These are phyloP conservation scores for Euphorbia peplus DNA, from an alignment of 345 rosid species.

Conservation along the genomic window DNA sequence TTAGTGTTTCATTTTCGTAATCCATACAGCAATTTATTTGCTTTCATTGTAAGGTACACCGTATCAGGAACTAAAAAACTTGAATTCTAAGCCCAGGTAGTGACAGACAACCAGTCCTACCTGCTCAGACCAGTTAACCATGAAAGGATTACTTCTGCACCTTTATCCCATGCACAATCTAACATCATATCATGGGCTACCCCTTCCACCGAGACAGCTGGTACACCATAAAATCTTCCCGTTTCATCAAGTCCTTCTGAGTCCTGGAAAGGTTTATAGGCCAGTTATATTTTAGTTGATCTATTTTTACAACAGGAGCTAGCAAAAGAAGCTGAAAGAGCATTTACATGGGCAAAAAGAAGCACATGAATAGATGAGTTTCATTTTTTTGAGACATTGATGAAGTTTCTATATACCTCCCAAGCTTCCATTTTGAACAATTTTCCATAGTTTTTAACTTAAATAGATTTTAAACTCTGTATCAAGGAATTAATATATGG, in stretches of 20 bases:
- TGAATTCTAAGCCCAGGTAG: not conserved
- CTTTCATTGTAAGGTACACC: not conserved
- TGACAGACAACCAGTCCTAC: not conserved
- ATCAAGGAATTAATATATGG: not conserved
- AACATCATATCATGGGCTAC: constrained; percentile 93
- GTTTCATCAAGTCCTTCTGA: constrained; percentile 63
- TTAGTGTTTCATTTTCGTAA: not conserved
- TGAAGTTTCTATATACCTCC: not conserved
- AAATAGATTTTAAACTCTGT: not conserved
- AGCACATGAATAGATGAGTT: not conserved
- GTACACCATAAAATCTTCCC: constrained; percentile 51
- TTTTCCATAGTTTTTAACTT: not conserved
- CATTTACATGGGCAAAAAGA: not conserved
- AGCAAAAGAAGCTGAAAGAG: no score
- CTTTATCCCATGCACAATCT: constrained; percentile 76
- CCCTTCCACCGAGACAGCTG: constrained; percentile 59
- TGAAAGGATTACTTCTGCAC: constrained; percentile 46
- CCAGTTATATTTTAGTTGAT: not conserved
- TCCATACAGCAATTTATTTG: not conserved
- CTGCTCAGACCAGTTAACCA: constrained; percentile 49
- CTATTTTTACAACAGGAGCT: no score
- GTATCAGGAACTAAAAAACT: not conserved
- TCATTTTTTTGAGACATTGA: not conserved
- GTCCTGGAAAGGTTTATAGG: constrained; percentile 40
- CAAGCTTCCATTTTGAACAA: not conserved